Percentiles rank a stretch among this genome's conserved stretches.
These are phyloP conservation scores for Lophiostoma macrostomum DNA, from an alignment of 495 filamentous ascomycete species.

Conservation along the genomic window DNA sequence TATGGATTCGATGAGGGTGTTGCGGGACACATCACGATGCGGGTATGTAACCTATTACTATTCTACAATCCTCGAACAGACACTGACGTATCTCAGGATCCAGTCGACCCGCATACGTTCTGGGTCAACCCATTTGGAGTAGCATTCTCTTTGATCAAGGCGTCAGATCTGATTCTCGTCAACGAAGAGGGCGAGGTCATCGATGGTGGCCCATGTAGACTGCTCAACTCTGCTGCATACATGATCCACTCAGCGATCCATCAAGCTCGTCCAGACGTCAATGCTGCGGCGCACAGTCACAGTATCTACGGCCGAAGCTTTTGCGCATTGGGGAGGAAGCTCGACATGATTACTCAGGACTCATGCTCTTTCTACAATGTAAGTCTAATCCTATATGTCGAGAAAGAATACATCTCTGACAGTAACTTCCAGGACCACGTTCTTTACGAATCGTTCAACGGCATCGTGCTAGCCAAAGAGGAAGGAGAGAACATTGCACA, in stretches of 20 bases:
- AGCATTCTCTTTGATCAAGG: constrained; percentile 66
- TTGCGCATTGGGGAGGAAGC: constrained; percentile 59
- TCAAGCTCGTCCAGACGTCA: constrained; percentile 65
- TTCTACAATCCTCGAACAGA: no score
- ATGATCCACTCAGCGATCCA: constrained; percentile 55
- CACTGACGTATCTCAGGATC: constrained; percentile 47
- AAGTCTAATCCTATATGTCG: no score
- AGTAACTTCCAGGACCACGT: constrained; percentile 53
- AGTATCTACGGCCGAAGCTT: constrained; percentile 69
- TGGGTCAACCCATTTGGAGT: constrained; percentile 82
- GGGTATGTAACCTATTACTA: constrained; percentile 31
- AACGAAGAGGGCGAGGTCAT: constrained; percentile 63
- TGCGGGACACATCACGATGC: constrained; percentile 43
- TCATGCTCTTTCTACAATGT: constrained; percentile 45
- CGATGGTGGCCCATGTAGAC: constrained; percentile 59
- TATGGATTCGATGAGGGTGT: constrained; percentile 62
- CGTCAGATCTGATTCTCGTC: constrained; percentile 70
- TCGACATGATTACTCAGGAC: constrained; percentile 62
- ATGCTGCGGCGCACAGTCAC: constrained; percentile 71
- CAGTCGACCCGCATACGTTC: constrained; percentile 64
- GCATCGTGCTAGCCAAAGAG: constrained; percentile 66
- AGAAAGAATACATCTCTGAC: no score
- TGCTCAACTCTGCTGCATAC: constrained; percentile 63
- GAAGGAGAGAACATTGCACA: constrained; percentile 67
- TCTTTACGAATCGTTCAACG: constrained; percentile 65